These are phyloP conservation scores for Lyophyllum decastes DNA, from an alignment of 768 basidiomycete species.

Conservation along the genomic window DNA sequence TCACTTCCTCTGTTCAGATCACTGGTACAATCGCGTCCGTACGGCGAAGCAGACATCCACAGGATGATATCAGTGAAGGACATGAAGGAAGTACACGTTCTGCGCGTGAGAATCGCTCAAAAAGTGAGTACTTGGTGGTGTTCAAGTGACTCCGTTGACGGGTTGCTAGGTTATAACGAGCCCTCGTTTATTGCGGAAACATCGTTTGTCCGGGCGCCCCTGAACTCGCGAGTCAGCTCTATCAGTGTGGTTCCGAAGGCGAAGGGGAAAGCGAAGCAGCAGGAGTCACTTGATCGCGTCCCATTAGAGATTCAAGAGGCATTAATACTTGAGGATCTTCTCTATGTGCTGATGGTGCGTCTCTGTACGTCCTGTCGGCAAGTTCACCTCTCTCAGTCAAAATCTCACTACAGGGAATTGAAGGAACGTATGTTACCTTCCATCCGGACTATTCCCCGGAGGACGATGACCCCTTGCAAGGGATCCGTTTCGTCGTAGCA, in stretches of 20 bases:
- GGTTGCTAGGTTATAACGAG: constrained; percentile 49
- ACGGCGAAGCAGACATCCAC: constrained; percentile 60
- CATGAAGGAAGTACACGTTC: constrained; percentile 36
- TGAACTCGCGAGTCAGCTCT: constrained; percentile 82
- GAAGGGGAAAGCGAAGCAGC: constrained; percentile 72
- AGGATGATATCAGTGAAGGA: constrained; percentile 54
- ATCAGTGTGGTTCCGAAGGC: constrained; percentile 41
- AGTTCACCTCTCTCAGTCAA: background rate
- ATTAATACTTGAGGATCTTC: constrained; percentile 85
- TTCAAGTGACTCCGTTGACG: constrained; percentile 5
- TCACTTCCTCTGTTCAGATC: constrained; percentile 47
- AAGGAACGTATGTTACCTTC: constrained; percentile 84
- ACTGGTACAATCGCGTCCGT: constrained; percentile 83
- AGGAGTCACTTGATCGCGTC: constrained; percentile 66
- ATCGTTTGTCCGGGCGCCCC: constrained; percentile 86
- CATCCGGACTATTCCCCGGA: constrained; percentile 80
- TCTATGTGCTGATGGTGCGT: constrained; percentile 92
- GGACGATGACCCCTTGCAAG: constrained; percentile 82
- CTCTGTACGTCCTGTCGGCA: background rate
- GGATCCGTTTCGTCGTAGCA: constrained; percentile 77
- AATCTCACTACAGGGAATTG: constrained; percentile 73
- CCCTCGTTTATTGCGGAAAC: constrained; percentile 86
- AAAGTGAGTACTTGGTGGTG: constrained; percentile 27
- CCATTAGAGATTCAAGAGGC: constrained; percentile 94
- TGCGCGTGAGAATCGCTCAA: constrained; percentile 44